Evolutionary conservation across 176 grass and related monocot species (phyloP).

Genomic region (Calamus simplicifolius): DNA sequence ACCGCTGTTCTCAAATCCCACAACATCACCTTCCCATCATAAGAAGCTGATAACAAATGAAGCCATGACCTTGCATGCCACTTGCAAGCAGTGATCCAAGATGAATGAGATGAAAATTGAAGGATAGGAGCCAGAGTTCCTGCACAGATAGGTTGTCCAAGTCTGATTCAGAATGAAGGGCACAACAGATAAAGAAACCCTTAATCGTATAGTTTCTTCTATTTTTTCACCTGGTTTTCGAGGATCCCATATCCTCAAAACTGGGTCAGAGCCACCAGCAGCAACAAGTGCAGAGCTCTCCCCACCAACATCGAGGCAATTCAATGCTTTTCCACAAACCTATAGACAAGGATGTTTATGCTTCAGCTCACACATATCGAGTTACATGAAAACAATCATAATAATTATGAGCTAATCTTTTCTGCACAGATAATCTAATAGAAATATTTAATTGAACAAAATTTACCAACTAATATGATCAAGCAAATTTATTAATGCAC

Average conservation of each 20-base stretch:
- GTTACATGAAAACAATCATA: no score
- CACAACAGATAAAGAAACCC: no score
- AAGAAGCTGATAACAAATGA: slow-evolving; percentile 88
- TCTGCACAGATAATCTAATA: no score
- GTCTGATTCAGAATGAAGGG: neutral
- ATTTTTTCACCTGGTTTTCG: slow-evolving; percentile 78
- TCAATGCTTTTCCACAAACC: slow-evolving; percentile 79
- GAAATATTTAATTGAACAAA: no score
- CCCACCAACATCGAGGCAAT: slow-evolving; percentile 85
- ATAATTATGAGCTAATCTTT: no score
- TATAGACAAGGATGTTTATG: slow-evolving; percentile 20
- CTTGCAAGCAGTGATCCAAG: slow-evolving; percentile 81
- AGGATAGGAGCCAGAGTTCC: slow-evolving; percentile 84
- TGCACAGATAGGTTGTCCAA: slow-evolving; percentile 4
- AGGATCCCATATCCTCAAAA: slow-evolving; percentile 93
- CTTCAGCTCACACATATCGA: no score
- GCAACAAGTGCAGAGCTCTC: slow-evolving; percentile 80
- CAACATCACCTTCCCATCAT: slow-evolving; percentile 96
- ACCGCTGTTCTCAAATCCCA: slow-evolving; percentile 98
- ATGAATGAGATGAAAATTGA: slow-evolving; percentile 86
- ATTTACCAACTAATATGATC: no score
- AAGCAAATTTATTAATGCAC: no score
- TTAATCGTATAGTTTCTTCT: neutral
- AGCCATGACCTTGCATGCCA: slow-evolving; percentile 89
- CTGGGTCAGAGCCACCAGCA: slow-evolving; percentile 71